Evolutionary conservation across 768 basidiomycete species (phyloP), one percentile per base, ranked within the genome.

Genomic region (Tephrocybe sp.): DNA sequence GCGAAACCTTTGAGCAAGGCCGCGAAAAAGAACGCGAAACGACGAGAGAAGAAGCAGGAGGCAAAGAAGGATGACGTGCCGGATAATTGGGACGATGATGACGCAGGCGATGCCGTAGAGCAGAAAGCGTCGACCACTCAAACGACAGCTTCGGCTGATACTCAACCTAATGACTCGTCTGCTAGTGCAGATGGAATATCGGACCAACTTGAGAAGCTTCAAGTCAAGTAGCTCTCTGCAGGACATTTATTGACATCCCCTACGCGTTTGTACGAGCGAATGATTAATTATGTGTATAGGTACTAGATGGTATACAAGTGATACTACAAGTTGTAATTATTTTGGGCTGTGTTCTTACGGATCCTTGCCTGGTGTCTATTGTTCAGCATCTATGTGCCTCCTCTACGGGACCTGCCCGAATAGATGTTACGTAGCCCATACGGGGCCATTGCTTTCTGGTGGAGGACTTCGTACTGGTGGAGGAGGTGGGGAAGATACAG

Each of bases 71-170:
- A 47, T 12, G 64, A 69, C n/a, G 83, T 92, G n/a, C 82, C 79
- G 48, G 88, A 91, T 53, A 82, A 76, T 51, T 92, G 89, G 82
- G 89, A 90, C 31, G 87, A 86, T 41, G 86, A 87, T 6, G 86
- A 83, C 9, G 84, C 81, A 4, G 75, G 65, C 27, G 55, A 53
- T 43, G 44, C 8, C 37, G 12, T 37, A 13, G 37, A 54, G 39
- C 25, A 41, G 38, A 22, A 41, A 41, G 18, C 48, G 49, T 52
- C 55, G 34, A 39, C 40, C 25, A 41, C 53, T 3, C 36, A 47
- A 38, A 26, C 51, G 21, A 27, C 31, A 26, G 12, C 19, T n/a
- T n/a, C n/a, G n/a, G n/a, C n/a, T n/a, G n/a, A n/a, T n/a, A n/a
- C n/a, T n/a, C n/a, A n/a, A 40, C 21, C 54, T 6, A 36, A 47